phyloP scores from a whole-genome alignment of 164 flowering plant species.

The Dillenia turbinata region DNA sequence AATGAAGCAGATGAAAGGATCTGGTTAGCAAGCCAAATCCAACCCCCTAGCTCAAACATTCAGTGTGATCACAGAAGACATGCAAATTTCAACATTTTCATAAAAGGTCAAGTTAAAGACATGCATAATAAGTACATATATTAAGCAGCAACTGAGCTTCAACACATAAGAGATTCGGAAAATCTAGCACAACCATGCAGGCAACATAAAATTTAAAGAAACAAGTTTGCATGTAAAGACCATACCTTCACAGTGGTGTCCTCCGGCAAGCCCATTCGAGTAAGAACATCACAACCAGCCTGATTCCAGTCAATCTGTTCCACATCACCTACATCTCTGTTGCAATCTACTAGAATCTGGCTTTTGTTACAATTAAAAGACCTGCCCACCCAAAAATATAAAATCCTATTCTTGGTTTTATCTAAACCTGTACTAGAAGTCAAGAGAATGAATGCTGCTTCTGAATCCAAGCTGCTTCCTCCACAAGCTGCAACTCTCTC shows the following conservation, averaged over 20 bases:
- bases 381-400: slow-evolving; percentile 67
- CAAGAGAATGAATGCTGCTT: slow-evolving; percentile 37
- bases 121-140: background rate
- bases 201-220: background rate
- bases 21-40: too few species aligned
- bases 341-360: slow-evolving; percentile 13
- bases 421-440: slow-evolving; percentile 22
- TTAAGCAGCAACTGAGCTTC: background rate
- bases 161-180: background rate
- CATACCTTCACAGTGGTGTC: slow-evolving; percentile 49
- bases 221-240: background rate
- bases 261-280: slow-evolving; percentile 39
- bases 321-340: slow-evolving; percentile 15
- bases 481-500: slow-evolving; percentile 37
- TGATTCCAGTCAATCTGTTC: slow-evolving; percentile 41
- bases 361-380: slow-evolving; percentile 24
- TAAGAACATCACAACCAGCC: slow-evolving; percentile 29
- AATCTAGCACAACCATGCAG: background rate
- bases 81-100: background rate
- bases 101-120: background rate
- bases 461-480: slow-evolving; percentile 34
- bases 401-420: slow-evolving; percentile 16
- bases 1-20: too few species aligned
- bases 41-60: too few species aligned
- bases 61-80: too few species aligned